Evolutionary conservation across 1,284 basidiomycete genomes (phyloP).

Genomic region (Kalmanozyma brasiliensis): DNA sequence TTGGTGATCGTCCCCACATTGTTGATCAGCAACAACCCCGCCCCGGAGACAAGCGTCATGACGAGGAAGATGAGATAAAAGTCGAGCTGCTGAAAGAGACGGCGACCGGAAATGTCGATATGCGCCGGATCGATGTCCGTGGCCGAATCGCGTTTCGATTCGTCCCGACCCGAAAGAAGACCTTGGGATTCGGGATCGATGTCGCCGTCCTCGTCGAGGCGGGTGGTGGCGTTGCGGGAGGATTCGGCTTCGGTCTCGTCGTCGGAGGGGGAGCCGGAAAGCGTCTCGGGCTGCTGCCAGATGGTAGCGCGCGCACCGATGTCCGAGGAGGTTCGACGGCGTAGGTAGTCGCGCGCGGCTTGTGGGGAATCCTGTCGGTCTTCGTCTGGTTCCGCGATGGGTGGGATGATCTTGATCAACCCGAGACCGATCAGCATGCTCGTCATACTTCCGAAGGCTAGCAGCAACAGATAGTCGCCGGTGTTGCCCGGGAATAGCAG

Average conservation of each 20-base stretch:
- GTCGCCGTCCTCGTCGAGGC: conserved; percentile 2
- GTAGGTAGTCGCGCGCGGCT: conserved; percentile 3
- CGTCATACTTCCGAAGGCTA: conserved; percentile 77
- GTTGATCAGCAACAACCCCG: conserved; percentile 92
- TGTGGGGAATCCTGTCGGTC: background rate
- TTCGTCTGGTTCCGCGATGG: conserved; percentile 19
- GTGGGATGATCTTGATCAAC: conserved; percentile 75
- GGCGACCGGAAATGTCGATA: conserved; percentile 72
- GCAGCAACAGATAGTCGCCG: conserved; percentile 76
- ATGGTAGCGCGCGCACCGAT: conserved; percentile 51
- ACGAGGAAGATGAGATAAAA: conserved; percentile 81
- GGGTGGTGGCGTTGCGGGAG: conserved; percentile 1
- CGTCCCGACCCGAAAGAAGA: conserved; percentile 24
- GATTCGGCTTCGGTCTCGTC: conserved; percentile 23
- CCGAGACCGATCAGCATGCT: conserved; percentile 78
- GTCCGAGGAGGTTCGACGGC: conserved; percentile 53
- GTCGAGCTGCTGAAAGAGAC: conserved; percentile 72
- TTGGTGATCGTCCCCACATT: conserved; percentile 93
- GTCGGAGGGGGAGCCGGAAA: conserved; percentile 28
- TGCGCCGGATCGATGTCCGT: conserved; percentile 16
- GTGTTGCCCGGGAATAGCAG: conserved; percentile 77
- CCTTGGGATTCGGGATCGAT: conserved; percentile 31
- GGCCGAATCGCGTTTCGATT: conserved; percentile 14
- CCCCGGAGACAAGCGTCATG: conserved; percentile 82
- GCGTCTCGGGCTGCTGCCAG: conserved; percentile 36